phyloP scores from a whole-genome alignment of 257 asterid genomes.

The Scutellaria baicalensis region DNA sequence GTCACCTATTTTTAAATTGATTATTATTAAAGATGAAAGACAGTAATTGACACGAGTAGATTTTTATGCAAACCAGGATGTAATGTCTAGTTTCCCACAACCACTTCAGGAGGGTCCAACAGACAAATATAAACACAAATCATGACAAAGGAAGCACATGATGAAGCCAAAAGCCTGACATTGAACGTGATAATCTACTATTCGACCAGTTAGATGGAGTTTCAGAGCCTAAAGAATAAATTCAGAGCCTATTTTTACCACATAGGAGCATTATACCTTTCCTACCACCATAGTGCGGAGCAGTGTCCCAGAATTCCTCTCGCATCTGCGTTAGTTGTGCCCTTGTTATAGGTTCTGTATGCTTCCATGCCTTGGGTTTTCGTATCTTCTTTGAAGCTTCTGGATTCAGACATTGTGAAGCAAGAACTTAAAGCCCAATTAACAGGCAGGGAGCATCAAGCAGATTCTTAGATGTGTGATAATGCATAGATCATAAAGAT shows the following conservation, averaged over 20 bases:
- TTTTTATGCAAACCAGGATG: neutral
- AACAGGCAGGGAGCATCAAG: neutral
- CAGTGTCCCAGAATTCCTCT: conserved; percentile 80
- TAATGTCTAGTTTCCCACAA: neutral
- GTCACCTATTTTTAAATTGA: neutral
- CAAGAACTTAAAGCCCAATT: neutral
- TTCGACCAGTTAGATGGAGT: neutral
- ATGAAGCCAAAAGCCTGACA: neutral
- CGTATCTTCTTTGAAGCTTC: conserved; percentile 50
- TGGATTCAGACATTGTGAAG: conserved; percentile 19
- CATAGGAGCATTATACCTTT: conserved; percentile 49
- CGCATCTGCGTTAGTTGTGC: conserved; percentile 57
- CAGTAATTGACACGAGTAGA: neutral
- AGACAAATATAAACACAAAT: neutral
- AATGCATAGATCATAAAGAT: neutral
- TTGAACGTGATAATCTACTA: neutral
- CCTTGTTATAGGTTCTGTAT: conserved; percentile 52
- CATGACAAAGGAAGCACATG: neutral
- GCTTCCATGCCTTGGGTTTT: conserved; percentile 75
- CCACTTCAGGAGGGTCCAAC: neutral
- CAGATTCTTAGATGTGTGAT: neutral
- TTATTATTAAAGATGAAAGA: neutral
- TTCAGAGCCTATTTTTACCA: neutral
- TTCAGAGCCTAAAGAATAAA: neutral
- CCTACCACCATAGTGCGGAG: conserved; percentile 75